phyloP scores from a whole-genome alignment of 2,329 filamentous ascomycete genomes.

The Fusarium goolgardi region DNA sequence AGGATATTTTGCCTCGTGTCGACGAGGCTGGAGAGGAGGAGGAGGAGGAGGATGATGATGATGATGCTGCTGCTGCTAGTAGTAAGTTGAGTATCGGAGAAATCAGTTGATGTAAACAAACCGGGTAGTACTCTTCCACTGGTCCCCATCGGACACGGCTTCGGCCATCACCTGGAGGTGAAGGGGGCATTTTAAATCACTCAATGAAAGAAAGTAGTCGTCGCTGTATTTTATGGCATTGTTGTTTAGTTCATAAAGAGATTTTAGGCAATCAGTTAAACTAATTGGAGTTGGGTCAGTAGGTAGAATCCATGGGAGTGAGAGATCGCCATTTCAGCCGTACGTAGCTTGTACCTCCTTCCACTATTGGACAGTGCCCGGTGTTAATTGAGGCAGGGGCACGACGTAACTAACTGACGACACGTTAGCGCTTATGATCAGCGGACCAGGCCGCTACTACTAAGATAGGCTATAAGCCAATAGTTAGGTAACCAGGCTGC shows the following conservation, averaged over 20 bases:
- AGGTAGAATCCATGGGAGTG: background rate
- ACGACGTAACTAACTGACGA: background rate
- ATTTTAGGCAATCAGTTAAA: background rate
- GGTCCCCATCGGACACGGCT: slow-evolving; percentile 36
- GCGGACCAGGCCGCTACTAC: background rate
- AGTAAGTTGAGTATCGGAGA: slow-evolving; percentile 9
- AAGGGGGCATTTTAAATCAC: slow-evolving; percentile 15
- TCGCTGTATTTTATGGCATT: background rate
- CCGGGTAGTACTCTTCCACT: slow-evolving; percentile 35
- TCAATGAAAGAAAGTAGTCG: background rate
- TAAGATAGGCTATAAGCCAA: background rate
- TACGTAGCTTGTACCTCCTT: slow-evolving; percentile 10
- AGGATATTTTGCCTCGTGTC: slow-evolving; percentile 8
- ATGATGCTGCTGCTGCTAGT: slow-evolving; percentile 9
- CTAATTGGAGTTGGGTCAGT: background rate
- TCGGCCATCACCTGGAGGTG: slow-evolving; percentile 18
- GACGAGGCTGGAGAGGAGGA: slow-evolving; percentile 15
- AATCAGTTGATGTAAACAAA: slow-evolving; percentile 22
- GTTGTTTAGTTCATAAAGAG: background rate
- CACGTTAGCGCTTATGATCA: slow-evolving; percentile 13
- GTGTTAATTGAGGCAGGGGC: background rate
- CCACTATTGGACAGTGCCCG: background rate
- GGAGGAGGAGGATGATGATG: too few relatives aligned
- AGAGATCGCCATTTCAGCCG: slow-evolving; percentile 5
- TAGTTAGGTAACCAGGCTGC: too few relatives aligned